Evolutionary conservation across 2,329 filamentous ascomycete genomes (phyloP).

Genomic region (Neoarthrinium moseri): DNA sequence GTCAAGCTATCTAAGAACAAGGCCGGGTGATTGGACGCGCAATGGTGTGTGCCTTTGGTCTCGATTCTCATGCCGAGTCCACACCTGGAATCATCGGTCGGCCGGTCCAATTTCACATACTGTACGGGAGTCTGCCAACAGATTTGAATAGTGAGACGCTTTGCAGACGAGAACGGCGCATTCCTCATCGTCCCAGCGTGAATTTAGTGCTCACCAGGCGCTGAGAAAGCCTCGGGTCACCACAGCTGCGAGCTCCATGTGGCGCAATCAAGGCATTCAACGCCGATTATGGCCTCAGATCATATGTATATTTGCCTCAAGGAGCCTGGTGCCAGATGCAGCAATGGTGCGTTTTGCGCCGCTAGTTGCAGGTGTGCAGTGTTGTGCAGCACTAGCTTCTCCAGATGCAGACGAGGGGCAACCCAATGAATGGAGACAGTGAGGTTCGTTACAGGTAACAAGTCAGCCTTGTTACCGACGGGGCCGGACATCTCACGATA

Average conservation of each 20-base stretch:
- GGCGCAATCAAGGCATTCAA: not conserved
- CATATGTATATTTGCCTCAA: too few species aligned
- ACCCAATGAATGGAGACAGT: not conserved
- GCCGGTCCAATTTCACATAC: too few species aligned
- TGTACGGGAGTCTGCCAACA: too few species aligned
- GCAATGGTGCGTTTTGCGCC: not conserved
- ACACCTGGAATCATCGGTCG: too few species aligned
- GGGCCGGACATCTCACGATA: conserved; percentile 2
- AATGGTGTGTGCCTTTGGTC: too few species aligned
- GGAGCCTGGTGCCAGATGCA: too few species aligned
- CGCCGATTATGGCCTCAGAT: too few species aligned
- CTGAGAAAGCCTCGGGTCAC: not conserved
- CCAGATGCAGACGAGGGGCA: not conserved
- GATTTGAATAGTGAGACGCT: too few species aligned
- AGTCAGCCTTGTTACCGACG: not conserved
- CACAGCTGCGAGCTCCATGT: not conserved
- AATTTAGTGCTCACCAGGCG: not conserved
- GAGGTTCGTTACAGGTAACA: not conserved
- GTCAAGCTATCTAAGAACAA: not conserved
- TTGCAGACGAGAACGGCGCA: not conserved
- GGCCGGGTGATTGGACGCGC: not conserved
- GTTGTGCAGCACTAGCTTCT: too few species aligned
- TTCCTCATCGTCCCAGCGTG: not conserved
- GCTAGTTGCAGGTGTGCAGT: not conserved
- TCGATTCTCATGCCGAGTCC: too few species aligned